These are phyloP conservation scores for Lagerstroemia speciosa DNA, from an alignment of 345 rosid species.

Conservation along the genomic window DNA sequence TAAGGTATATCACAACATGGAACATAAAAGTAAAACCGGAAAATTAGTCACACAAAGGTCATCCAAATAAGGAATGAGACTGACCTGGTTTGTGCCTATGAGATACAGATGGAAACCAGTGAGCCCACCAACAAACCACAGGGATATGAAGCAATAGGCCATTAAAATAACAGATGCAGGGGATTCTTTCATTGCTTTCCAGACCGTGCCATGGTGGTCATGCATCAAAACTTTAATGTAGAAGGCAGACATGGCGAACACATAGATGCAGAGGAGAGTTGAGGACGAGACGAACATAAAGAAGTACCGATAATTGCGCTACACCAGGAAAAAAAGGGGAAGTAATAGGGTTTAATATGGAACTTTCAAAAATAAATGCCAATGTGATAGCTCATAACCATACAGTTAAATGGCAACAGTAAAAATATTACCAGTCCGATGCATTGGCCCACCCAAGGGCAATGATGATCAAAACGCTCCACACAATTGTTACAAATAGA, in stretches of 20 bases:
- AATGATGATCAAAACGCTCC: constrained; percentile 97
- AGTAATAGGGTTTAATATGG: neutral
- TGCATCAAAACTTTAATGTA: constrained; percentile 84
- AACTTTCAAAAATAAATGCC: neutral
- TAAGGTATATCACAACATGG: neutral
- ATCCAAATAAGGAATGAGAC: constrained; percentile 8
- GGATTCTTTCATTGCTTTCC: constrained; percentile 86
- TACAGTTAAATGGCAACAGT: no score
- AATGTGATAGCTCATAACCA: neutral
- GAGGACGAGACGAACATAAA: constrained; percentile 93
- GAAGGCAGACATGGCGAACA: constrained; percentile 71
- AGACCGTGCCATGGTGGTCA: constrained; percentile 41
- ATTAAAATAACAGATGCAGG: constrained; percentile 76
- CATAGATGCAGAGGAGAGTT: constrained; percentile 81
- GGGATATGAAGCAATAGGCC: constrained; percentile 70
- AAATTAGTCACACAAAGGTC: neutral
- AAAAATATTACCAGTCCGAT: constrained; percentile 67
- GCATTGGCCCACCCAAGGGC: constrained; percentile 99
- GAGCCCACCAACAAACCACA: constrained; percentile 97
- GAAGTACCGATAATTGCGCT: constrained; percentile 97
- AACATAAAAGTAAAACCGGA: neutral
- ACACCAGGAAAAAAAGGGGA: constrained; percentile 27
- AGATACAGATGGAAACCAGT: constrained; percentile 93
- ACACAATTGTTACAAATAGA: constrained; percentile 88
- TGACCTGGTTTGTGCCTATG: constrained; percentile 83